A percentile compares a stretch with the other conserved stretches of the same genome.
phyloP scores from a whole-genome alignment of 2,329 filamentous ascomycete species.

The Allantophomopsis cytisporea region DNA sequence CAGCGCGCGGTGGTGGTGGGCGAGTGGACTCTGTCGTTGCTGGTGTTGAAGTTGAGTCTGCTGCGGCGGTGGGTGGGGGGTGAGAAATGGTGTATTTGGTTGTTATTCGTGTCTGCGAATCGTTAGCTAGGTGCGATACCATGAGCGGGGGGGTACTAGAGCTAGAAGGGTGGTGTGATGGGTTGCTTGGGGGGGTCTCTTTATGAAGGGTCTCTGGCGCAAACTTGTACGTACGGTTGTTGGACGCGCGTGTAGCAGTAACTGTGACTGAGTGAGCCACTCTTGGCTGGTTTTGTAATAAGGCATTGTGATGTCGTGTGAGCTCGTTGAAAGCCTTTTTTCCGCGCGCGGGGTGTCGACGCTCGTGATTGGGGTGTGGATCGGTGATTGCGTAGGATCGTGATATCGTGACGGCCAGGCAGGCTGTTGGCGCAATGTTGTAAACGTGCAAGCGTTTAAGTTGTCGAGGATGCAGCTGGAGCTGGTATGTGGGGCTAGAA shows the following conservation, averaged over 20 bases:
- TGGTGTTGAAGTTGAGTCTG: slow-evolving; percentile 17
- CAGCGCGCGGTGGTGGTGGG: slow-evolving; percentile 32
- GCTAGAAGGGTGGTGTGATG: no score
- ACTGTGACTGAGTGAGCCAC: slow-evolving; percentile 79
- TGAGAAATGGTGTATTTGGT: slow-evolving; percentile 74
- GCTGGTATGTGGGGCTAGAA: no score
- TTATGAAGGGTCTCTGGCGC: no score
- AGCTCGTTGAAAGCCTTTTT: background rate
- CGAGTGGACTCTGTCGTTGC: slow-evolving; percentile 7
- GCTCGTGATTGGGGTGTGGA: background rate
- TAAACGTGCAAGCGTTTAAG: background rate
- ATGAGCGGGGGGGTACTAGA: no score
- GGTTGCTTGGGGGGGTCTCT: no score
- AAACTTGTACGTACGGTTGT: slow-evolving; percentile 48
- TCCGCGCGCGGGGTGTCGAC: background rate
- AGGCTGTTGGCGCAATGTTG: no score
- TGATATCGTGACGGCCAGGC: no score
- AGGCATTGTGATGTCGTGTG: slow-evolving; percentile 43
- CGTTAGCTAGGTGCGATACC: slow-evolving; percentile 6
- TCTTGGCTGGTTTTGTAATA: slow-evolving; percentile 72
- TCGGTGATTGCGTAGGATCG: no score
- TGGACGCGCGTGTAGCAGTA: slow-evolving; percentile 77
- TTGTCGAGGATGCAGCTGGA: background rate
- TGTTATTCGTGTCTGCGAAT: slow-evolving; percentile 66
- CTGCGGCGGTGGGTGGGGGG: slow-evolving; percentile 17